These are phyloP conservation scores for Priceomyces melissophilus DNA, from an alignment of 805 yeast genomes.

Conservation along the genomic window DNA sequence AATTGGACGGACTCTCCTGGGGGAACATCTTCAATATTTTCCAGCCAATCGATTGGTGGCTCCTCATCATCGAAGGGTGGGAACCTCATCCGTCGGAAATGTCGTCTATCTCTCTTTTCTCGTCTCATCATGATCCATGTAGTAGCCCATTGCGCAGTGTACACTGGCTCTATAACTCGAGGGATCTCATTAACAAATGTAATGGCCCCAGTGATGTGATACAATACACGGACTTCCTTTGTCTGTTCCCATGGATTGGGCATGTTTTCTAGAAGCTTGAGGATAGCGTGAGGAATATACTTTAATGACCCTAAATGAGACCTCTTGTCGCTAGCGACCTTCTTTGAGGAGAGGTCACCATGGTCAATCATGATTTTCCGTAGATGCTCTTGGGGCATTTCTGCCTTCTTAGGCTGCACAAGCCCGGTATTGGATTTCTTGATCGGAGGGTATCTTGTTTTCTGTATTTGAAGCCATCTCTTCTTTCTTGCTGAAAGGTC, in stretches of 20 bases:
- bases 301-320: slow-evolving; percentile 88
- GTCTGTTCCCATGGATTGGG: slow-evolving; percentile 97
- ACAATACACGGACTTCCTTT: slow-evolving; percentile 82
- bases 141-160: slow-evolving; percentile 93
- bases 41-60: slow-evolving; percentile 83
- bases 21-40: slow-evolving; percentile 69
- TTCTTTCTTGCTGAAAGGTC: slow-evolving; percentile 44
- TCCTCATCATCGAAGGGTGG: slow-evolving; percentile 99
- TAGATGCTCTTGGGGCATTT: slow-evolving; percentile 92
- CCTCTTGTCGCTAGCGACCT: slow-evolving; percentile 78
- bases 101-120: slow-evolving; percentile 86
- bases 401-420: slow-evolving; percentile 61
- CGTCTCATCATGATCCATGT: slow-evolving; percentile 91
- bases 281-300: slow-evolving; percentile 92
- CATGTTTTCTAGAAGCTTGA: slow-evolving; percentile 89
- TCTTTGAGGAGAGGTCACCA: slow-evolving; percentile 77
- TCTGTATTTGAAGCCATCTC: slow-evolving; percentile 65
- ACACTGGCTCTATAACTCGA: slow-evolving; percentile 87
- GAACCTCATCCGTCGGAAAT: slow-evolving; percentile 86
- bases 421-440: slow-evolving; percentile 36
- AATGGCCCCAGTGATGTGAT: slow-evolving; percentile 90
- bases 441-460: slow-evolving; percentile 40
- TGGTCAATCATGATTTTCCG: slow-evolving; percentile 80
- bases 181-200: slow-evolving; percentile 93
- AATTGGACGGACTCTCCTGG: slow-evolving; percentile 68